Conservation (phyloP, 805 yeast species). For the Teunomyces gatunensis region DNA sequence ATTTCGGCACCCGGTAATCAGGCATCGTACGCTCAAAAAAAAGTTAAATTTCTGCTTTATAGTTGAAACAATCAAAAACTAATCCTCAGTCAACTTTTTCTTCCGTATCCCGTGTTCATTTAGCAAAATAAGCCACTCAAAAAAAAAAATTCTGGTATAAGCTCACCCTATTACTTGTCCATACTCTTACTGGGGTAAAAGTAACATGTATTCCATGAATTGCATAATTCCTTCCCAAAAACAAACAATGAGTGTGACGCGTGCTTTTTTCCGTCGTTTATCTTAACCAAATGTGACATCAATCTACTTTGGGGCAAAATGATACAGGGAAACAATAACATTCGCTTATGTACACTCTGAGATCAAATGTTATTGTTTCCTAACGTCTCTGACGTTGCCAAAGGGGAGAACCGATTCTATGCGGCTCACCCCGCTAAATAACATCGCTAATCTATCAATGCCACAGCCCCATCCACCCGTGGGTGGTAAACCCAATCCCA, state of each 20-base stretch:
- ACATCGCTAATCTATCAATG: constrained; percentile 82
- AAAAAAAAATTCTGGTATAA: too few relatives aligned
- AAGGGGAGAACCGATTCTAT: constrained; percentile 76
- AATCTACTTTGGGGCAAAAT: neutral
- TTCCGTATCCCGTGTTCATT: too few relatives aligned
- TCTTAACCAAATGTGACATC: neutral
- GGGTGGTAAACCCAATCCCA: constrained; percentile 96
- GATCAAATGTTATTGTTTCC: constrained; percentile 45
- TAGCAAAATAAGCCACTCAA: too few relatives aligned
- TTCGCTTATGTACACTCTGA: neutral
- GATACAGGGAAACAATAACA: neutral
- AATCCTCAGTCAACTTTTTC: too few relatives aligned
- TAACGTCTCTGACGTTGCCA: constrained; percentile 71
- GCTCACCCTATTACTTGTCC: too few relatives aligned
- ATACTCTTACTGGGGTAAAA: too few relatives aligned
- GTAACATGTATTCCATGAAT: too few relatives aligned
- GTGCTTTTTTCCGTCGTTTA: neutral
- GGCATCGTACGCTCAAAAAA: neutral
- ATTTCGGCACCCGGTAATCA: neutral
- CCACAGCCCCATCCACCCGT: constrained; percentile 99
- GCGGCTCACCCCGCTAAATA: constrained; percentile 58
- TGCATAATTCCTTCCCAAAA: too few relatives aligned
- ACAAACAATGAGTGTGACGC: neutral
- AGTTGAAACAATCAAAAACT: neutral
- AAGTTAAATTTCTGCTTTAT: neutral